Base-by-base conservation (phyloP, 192 early-diverging fungal species). In the Linnemannia hyalina region DNA sequence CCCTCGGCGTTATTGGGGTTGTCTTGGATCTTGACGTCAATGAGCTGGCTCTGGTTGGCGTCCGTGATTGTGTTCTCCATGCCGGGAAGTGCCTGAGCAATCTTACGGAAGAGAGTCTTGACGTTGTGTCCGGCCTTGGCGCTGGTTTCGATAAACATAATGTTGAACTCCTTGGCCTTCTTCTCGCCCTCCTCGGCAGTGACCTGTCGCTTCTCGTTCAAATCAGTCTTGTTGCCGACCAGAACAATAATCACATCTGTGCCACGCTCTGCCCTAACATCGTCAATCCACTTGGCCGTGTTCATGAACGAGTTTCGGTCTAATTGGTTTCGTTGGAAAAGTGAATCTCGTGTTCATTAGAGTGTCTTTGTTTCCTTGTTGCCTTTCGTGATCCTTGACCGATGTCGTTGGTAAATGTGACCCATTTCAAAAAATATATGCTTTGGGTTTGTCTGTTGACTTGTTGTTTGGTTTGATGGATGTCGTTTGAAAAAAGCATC, bases 101-200 rank as follows among this genome's bases (percentile, higher is more conserved):
- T 98, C 87, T 97, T 98, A 79, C 96, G 94, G 88, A 99, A 99
- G 70, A 99, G 91, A 5, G 95, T 95, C 91, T 99, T 99, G 44
- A 99, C 98, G 88, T 99, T 99, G 88, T 99, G 97, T 29, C 97
- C 99, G 13, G 97, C 97, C 89, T 99, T 99, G 60, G 99, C 99
- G 77, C 94, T 96, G n/a, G 99, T 99, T 88, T 99, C 99, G 83
- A 99, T 99, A 89, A 98, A 99, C 95, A 99, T 95, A 55, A 97
- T 97, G 75, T 96, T 97, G 89, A 96, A 94, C 79, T 99, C 98
- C 83, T 97, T 97, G 16, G 98, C 97, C 82, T 97, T 97, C 93
- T 97, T 97, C 88, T 99, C 99, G 40, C 98, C 99, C 80, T 99
- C 98, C 83, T 99, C 98, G 40, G 96, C 95, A 18, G 97, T 95